These are phyloP conservation scores for Coix lacrymajobi DNA, from an alignment of 176 grass and related monocot genomes.

Conservation along the genomic window DNA sequence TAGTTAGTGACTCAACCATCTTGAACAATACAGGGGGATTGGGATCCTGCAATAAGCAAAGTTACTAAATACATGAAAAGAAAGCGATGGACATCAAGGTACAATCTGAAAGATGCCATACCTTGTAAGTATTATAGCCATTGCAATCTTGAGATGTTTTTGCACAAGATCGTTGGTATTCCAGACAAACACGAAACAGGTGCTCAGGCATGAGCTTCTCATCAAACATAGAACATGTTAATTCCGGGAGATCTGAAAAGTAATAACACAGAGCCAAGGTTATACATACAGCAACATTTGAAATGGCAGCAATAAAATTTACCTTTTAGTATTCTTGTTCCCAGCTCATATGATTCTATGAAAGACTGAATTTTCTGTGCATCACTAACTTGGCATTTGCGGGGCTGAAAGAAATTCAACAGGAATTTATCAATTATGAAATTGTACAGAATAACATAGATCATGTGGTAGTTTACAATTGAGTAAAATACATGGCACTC, in stretches of 20 bases:
- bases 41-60: constrained; percentile 59
- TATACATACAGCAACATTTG: not conserved
- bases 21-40: constrained; percentile 67
- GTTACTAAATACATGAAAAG: not conserved
- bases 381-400: constrained; percentile 46
- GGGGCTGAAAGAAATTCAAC: constrained; percentile 45
- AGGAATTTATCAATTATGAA: constrained; percentile 21
- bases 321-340: constrained; percentile 83
- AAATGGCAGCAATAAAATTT: constrained; percentile 20
- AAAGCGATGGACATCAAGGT: not conserved
- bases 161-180: constrained; percentile 50
- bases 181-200: constrained; percentile 68
- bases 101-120: constrained; percentile 24
- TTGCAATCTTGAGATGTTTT: constrained; percentile 9
- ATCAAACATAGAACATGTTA: constrained; percentile 64
- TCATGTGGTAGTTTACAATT: not conserved
- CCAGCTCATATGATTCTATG: constrained; percentile 70
- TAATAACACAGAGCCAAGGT: constrained; percentile 19
- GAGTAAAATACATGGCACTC: not conserved
- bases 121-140: constrained; percentile 81
- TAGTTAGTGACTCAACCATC: constrained; percentile 66
- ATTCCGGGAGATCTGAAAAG: constrained; percentile 56
- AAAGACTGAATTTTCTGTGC: constrained; percentile 69
- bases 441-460: constrained; percentile 3
- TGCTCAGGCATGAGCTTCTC: constrained; percentile 79